Base-by-base conservation (phyloP, 1,284 basidiomycete genomes). In the Omphalotus olearius region DNA sequence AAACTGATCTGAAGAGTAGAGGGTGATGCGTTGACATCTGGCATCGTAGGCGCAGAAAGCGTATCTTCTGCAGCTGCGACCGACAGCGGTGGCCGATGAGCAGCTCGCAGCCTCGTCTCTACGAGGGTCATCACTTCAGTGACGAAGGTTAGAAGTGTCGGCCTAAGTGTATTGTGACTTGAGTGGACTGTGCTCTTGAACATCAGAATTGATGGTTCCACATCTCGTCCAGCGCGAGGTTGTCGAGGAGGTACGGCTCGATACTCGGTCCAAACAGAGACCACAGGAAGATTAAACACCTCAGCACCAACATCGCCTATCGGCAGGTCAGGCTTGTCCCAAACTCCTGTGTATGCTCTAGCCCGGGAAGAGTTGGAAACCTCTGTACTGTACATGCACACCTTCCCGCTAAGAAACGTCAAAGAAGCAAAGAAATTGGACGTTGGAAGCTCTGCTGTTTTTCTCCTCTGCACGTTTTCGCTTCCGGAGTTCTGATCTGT, bases 261-360 rank as follows among this genome's bases (percentile, higher is more conserved):
- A 65, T 89, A 93, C 64, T 94, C 91, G 20, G 81, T 75, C 89
- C 89, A 95, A 3, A 91, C 82, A 10, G 91, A 88, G 4, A 96
- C 76, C 10, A 82, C 80, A 0, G 93, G 93, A 6, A 96, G 75
- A 54, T 77, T 79, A 66, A 91, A 85, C 4, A 81, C 68, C 54
- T 90, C 88, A 10, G 74, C 76, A 30, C 74, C 81, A 11, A 71
- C 57, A 20, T 73, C 72, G 13, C 74, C 67, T n/a, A 75, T 66
- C 47, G 75, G 69, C 37, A 78, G 73, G 39, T 81, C 78, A 2
- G 68, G 63, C n/a, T 68, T 66, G 35, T 82, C 78, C 45, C 68
- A 66, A 33, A 69, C 59, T 16, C 65, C 56, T 44, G 71, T 66
- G 23, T 70, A 60, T 6, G 70, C 61, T 43, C 66, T 73, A 35